Conservation (phyloP, 331 rosid genomes). For the Rhamnella rubrinervis region DNA sequence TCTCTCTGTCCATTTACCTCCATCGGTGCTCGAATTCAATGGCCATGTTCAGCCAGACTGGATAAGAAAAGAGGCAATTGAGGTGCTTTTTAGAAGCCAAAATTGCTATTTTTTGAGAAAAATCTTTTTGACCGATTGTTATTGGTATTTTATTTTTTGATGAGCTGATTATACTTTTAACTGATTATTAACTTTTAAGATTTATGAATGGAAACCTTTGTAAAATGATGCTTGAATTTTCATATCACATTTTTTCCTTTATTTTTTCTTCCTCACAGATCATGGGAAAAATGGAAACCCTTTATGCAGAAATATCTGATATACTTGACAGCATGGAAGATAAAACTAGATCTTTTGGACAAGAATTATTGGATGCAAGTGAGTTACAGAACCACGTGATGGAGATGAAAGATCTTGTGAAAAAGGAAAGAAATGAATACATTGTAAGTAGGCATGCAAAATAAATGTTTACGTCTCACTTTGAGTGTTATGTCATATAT, state of each 20-base stretch:
- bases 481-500: constrained; percentile 7
- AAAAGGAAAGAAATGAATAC: constrained; percentile 66
- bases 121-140: constrained; percentile 1
- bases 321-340: constrained; percentile 63
- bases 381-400: constrained; percentile 52
- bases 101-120: neutral
- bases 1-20: constrained; percentile 86
- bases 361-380: constrained; percentile 40
- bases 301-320: constrained; percentile 70
- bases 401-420: constrained; percentile 71
- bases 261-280: constrained; percentile 48
- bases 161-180: no score
- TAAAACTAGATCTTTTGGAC: constrained; percentile 39
- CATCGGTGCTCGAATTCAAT: constrained; percentile 71
- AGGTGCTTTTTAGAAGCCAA: constrained; percentile 52
- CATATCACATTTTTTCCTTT: neutral
- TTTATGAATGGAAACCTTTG: neutral
- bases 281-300: constrained; percentile 62
- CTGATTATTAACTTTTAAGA: no score
- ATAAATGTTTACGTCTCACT: neutral
- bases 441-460: constrained; percentile 49
- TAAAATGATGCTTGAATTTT: neutral
- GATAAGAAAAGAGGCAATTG: constrained; percentile 70
- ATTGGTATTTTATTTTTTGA: constrained; percentile 16
- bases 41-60: constrained; percentile 70